These are phyloP conservation scores for Aurantiochytrium sp. DNA, from an alignment of 108 stramenopile species.

Conservation along the genomic window DNA sequence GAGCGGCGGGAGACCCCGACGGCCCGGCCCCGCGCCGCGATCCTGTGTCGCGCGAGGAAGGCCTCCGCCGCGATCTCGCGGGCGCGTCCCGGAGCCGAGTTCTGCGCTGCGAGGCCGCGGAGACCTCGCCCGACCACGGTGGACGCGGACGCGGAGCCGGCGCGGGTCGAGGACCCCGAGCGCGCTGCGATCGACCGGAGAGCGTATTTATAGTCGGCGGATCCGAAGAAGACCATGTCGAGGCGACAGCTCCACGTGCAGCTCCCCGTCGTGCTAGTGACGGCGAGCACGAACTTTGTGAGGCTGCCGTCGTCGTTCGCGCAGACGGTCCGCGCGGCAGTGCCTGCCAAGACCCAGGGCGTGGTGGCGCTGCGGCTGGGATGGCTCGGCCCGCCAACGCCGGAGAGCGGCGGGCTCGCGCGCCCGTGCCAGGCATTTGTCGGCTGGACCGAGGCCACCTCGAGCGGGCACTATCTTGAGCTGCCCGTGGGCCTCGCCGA, in stretches of 20 bases:
- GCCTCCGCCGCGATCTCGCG: too few relatives aligned
- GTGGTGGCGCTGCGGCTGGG: conserved; percentile 6
- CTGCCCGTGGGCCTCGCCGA: neutral
- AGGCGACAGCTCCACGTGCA: neutral
- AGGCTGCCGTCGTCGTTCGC: neutral
- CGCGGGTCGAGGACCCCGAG: too few relatives aligned
- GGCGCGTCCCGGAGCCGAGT: too few relatives aligned
- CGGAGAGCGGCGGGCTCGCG: neutral
- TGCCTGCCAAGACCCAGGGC: conserved; percentile 12
- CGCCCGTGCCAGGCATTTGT: conserved; percentile 9
- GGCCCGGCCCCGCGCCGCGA: too few relatives aligned
- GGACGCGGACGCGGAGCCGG: too few relatives aligned
- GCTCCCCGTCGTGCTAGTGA: neutral
- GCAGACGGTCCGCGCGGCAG: neutral
- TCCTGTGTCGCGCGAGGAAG: too few relatives aligned
- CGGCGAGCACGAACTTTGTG: conserved; percentile 13
- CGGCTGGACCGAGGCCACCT: neutral
- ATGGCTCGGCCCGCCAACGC: neutral
- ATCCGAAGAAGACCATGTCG: neutral
- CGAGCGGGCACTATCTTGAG: neutral
- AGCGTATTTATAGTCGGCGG: too few relatives aligned
- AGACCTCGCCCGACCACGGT: too few relatives aligned
- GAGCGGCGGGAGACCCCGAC: too few relatives aligned
- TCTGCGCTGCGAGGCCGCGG: too few relatives aligned
- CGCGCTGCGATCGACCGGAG: too few relatives aligned